Conservation (phyloP, 768 basidiomycete genomes). For the Trametes punicea region DNA sequence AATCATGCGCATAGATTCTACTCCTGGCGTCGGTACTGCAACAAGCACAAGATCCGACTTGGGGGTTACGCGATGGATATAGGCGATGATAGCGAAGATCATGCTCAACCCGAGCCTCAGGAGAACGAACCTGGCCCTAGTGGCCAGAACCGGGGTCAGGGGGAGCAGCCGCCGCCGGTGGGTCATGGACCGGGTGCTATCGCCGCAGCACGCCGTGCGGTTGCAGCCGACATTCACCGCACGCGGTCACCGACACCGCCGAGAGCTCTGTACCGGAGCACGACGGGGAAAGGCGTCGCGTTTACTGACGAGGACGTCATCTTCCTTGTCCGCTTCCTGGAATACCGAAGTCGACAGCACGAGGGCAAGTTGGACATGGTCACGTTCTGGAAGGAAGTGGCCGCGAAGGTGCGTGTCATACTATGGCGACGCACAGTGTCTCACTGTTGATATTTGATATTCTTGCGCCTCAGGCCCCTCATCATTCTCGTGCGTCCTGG, state of each 20-base stretch:
- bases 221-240: constrained; percentile 41
- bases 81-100: constrained; percentile 38
- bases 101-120: background rate
- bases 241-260: constrained; percentile 80
- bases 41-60: constrained; percentile 88
- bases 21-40: constrained; percentile 89
- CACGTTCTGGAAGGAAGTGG: constrained; percentile 76
- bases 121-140: constrained; percentile 43
- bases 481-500: constrained; percentile 90
- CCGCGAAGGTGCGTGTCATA: constrained; percentile 47
- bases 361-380: constrained; percentile 69
- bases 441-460: background rate
- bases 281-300: constrained; percentile 86
- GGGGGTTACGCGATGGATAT: constrained; percentile 79
- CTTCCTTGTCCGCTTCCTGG: constrained; percentile 74
- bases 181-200: constrained; percentile 43
- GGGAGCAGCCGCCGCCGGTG: constrained; percentile 20
- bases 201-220: constrained; percentile 41
- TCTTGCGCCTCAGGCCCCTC: constrained; percentile 70
- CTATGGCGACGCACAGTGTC: background rate
- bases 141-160: constrained; percentile 42
- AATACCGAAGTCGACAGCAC: constrained; percentile 40
- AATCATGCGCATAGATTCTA: constrained; percentile 56
- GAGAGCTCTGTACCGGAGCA: constrained; percentile 73
- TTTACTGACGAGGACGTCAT: constrained; percentile 82